A percentile compares a stretch with the other conserved stretches of the same genome.
These are phyloP conservation scores for Syzygium jambos DNA, from an alignment of 345 rosid genomes.

Conservation along the genomic window DNA sequence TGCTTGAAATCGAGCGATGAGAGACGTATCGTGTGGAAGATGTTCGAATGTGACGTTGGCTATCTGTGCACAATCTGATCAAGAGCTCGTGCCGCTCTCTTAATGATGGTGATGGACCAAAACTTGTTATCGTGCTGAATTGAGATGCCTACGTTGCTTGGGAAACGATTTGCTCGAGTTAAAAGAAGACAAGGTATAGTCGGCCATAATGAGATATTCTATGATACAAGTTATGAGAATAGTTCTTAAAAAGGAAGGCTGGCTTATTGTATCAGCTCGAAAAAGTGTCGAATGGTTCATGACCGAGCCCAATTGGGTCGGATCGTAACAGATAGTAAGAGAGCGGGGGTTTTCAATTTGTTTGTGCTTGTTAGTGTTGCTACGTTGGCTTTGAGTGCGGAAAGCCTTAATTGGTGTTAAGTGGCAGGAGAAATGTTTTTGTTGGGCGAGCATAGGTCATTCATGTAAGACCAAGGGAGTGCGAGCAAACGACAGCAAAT, in stretches of 20 bases:
- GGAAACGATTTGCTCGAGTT: not conserved
- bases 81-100: not conserved
- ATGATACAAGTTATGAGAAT: not conserved
- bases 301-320: not conserved
- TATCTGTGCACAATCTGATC: not conserved
- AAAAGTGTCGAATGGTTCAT: not conserved
- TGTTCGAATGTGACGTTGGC: not conserved
- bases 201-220: not conserved
- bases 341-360: not conserved
- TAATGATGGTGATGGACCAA: accelerated
- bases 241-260: not conserved
- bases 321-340: not conserved
- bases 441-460: not conserved
- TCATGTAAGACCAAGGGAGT: not conserved
- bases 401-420: not conserved
- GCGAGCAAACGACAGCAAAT: not conserved
- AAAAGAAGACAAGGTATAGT: not conserved
- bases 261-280: not conserved
- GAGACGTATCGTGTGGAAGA: not conserved
- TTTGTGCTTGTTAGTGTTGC: not conserved
- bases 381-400: not conserved
- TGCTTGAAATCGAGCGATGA: not conserved
- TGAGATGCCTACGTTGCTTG: not conserved
- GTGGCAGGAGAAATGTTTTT: not conserved
- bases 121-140: not conserved